These are phyloP conservation scores for Aspergillus cavernicola DNA, from an alignment of 495 filamentous ascomycete genomes.

Conservation along the genomic window DNA sequence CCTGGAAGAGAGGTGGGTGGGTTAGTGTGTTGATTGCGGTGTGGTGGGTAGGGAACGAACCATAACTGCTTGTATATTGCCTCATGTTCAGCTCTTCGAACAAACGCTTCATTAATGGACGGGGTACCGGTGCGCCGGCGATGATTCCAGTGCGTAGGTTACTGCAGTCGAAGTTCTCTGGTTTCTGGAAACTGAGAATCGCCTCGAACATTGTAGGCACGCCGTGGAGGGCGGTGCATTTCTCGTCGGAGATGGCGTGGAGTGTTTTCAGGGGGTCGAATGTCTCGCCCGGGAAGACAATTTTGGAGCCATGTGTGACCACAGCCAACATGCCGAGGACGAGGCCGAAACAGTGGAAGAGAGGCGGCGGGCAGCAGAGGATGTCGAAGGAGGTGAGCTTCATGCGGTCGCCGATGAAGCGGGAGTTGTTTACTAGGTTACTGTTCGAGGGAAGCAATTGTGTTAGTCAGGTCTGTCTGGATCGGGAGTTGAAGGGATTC, in stretches of 20 bases:
- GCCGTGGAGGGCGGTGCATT: slow-evolving; percentile 67
- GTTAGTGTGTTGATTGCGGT: background rate
- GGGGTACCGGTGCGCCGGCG: slow-evolving; percentile 63
- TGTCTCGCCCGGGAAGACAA: slow-evolving; percentile 61
- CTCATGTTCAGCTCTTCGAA: slow-evolving; percentile 59
- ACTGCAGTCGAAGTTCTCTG: slow-evolving; percentile 41
- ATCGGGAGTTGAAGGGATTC: background rate
- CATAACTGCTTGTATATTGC: slow-evolving; percentile 67
- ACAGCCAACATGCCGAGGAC: slow-evolving; percentile 65
- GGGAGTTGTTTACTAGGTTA: slow-evolving; percentile 67
- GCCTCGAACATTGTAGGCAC: slow-evolving; percentile 73
- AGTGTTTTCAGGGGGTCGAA: slow-evolving; percentile 59
- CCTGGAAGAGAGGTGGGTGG: slow-evolving; percentile 21
- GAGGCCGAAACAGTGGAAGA: slow-evolving; percentile 74
- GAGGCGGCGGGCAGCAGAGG: slow-evolving; percentile 65
- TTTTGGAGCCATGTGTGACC: slow-evolving; percentile 62
- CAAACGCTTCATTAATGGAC: slow-evolving; percentile 59
- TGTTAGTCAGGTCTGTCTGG: background rate
- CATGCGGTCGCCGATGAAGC: slow-evolving; percentile 69
- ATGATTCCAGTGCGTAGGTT: slow-evolving; percentile 63
- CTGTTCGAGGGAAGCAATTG: slow-evolving; percentile 24
- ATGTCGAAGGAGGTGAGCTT: slow-evolving; percentile 56
- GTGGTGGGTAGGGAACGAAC: slow-evolving; percentile 13
- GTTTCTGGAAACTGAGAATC: slow-evolving; percentile 53
- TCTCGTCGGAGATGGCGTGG: slow-evolving; percentile 56